These are phyloP conservation scores for Arabidopsis lyrata DNA, from an alignment of 441 rosid genomes.

Conservation along the genomic window DNA sequence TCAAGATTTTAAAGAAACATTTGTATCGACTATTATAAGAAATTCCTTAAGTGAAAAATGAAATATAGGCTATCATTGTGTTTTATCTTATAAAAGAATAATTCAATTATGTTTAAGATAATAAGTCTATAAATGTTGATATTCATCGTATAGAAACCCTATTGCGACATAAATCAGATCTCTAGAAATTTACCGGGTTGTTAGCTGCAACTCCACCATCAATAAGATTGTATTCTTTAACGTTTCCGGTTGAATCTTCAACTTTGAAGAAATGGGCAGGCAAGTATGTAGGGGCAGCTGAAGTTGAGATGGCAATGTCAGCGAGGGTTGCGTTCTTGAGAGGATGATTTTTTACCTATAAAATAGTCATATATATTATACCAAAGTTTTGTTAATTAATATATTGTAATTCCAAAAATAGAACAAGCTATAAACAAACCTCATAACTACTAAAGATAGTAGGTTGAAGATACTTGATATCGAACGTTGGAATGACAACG, in stretches of 20 bases:
- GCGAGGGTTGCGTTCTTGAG: slow-evolving; percentile 62
- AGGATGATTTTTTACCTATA: slow-evolving; percentile 54
- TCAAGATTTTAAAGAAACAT: neutral
- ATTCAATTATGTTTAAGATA: neutral
- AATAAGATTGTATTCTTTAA: slow-evolving; percentile 64
- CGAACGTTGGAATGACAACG: slow-evolving; percentile 73
- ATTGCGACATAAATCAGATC: neutral
- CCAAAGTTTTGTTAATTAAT: neutral
- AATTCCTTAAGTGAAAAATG: neutral
- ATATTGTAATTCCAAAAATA: neutral
- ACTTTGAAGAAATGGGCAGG: slow-evolving; percentile 69
- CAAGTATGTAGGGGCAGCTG: slow-evolving; percentile 87
- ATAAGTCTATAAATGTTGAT: neutral
- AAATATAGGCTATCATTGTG: neutral
- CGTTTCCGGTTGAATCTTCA: slow-evolving; percentile 47
- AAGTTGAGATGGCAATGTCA: slow-evolving; percentile 71
- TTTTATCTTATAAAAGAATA: neutral
- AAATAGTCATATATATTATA: neutral
- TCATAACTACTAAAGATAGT: slow-evolving; percentile 61
- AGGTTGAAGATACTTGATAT: slow-evolving; percentile 69
- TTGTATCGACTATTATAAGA: neutral
- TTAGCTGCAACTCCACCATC: slow-evolving; percentile 83
- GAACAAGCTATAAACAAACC: slow-evolving; percentile 45
- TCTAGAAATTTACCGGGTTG: slow-evolving; percentile 55
- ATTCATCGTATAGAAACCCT: neutral